Evolutionary conservation across 2,329 filamentous ascomycete genomes (phyloP).

Genomic region (Aschersonia sp.): DNA sequence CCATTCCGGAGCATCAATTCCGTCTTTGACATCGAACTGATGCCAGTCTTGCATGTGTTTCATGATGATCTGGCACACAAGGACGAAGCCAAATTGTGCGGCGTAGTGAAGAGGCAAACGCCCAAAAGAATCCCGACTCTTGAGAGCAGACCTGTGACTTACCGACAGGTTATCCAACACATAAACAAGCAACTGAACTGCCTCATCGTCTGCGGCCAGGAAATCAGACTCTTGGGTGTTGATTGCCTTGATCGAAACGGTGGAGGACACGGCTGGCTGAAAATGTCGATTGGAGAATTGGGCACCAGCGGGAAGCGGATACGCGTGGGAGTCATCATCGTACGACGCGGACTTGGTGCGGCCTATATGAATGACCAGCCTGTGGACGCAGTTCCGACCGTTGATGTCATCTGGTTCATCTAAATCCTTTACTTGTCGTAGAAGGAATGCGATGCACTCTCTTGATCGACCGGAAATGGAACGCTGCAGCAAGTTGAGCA

Average conservation of each 20-base stretch:
- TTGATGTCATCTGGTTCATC: conserved; percentile 90
- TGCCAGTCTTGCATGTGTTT: conserved; percentile 80
- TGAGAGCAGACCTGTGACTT: conserved; percentile 53
- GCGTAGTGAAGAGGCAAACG: conserved; percentile 84
- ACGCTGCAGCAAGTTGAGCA: conserved; percentile 68
- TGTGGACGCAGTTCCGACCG: conserved; percentile 82
- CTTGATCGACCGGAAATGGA: conserved; percentile 58
- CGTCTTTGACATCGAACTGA: conserved; percentile 69
- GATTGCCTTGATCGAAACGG: conserved; percentile 41
- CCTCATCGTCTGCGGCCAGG: conserved; percentile 56
- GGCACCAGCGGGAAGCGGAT: conserved; percentile 30
- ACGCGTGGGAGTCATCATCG: conserved; percentile 36
- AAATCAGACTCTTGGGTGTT: conserved; percentile 54
- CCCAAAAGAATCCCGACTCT: conserved; percentile 61
- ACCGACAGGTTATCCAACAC: conserved; percentile 54
- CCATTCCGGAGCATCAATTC: conserved; percentile 79
- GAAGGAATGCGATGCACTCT: conserved; percentile 54
- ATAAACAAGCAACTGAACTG: conserved; percentile 51
- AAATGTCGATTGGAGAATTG: conserved; percentile 59
- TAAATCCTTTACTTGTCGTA: conserved; percentile 55
- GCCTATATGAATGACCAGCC: conserved; percentile 83
- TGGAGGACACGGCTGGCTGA: conserved; percentile 60
- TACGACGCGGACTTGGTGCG: conserved; percentile 47
- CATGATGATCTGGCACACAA: conserved; percentile 81
- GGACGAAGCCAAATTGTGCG: conserved; percentile 84